phyloP scores from a whole-genome alignment of 148 eudicot species.

The Rhododendron henanense region DNA sequence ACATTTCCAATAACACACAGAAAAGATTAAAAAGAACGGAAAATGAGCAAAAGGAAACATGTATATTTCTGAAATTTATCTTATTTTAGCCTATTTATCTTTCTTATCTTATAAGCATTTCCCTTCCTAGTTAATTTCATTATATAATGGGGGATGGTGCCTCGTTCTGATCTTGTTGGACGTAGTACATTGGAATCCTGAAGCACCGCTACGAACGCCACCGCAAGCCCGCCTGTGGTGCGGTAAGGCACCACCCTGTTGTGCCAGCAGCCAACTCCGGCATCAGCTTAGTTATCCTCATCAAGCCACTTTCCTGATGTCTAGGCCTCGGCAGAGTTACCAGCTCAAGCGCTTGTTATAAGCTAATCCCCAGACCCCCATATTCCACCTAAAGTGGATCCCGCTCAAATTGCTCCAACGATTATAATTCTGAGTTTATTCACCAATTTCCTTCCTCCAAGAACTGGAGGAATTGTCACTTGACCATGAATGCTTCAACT shows the following conservation, averaged over 20 bases:
- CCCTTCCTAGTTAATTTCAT: not conserved
- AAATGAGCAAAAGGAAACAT: not conserved
- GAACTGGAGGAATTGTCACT: not conserved
- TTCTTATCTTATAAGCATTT: not conserved
- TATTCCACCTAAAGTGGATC: not conserved
- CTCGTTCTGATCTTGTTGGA: not conserved
- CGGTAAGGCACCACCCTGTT: not conserved
- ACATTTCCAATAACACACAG: not conserved
- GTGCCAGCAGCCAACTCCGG: not conserved
- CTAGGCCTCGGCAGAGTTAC: not conserved
- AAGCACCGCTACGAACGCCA: not conserved
- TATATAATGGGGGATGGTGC: not conserved
- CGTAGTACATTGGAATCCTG: not conserved
- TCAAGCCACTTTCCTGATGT: not conserved
- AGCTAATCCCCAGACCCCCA: not conserved
- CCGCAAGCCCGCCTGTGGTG: not conserved
- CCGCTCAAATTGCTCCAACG: not conserved
- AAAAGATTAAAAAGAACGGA: not conserved
- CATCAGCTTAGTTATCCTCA: not conserved
- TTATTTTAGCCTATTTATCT: not conserved
- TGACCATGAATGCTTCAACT: not conserved
- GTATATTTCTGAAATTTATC: not conserved
- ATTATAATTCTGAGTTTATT: not conserved
- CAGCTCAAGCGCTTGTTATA: not conserved
- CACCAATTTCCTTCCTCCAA: not conserved